phyloP scores from a whole-genome alignment of 148 eudicot genomes.

The Rhododendron molle region DNA sequence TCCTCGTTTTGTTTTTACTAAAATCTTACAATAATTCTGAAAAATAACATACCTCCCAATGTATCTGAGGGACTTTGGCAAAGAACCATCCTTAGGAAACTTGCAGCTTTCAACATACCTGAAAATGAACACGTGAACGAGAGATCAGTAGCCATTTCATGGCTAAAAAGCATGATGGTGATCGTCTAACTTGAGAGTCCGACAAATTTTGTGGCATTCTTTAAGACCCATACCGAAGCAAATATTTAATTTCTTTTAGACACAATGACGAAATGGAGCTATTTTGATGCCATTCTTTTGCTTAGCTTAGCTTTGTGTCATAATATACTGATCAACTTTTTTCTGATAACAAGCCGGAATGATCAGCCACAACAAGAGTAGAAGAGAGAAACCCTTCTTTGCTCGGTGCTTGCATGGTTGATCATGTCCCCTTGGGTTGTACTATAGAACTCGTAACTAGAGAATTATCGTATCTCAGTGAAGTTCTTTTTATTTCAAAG shows the following conservation, averaged over 20 bases:
- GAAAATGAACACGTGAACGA: background rate
- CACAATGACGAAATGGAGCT: too few relatives aligned
- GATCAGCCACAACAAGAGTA: too few relatives aligned
- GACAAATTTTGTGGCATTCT: background rate
- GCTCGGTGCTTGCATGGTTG: too few relatives aligned
- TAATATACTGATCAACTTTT: too few relatives aligned
- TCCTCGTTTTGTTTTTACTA: background rate
- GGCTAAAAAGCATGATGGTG: background rate
- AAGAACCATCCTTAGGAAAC: conserved; percentile 79
- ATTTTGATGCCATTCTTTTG: background rate
- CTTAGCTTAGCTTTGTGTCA: background rate
- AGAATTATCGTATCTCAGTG: too few relatives aligned
- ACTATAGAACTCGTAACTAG: too few relatives aligned
- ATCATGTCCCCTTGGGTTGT: too few relatives aligned
- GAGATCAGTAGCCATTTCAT: background rate
- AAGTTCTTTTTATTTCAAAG: background rate
- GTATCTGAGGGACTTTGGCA: conserved; percentile 91
- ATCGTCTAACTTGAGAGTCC: background rate
- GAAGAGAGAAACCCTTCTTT: too few relatives aligned
- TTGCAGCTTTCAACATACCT: conserved; percentile 93
- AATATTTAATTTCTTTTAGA: background rate
- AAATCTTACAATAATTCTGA: background rate
- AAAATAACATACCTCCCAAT: conserved; percentile 64
- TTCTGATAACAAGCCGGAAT: too few relatives aligned
- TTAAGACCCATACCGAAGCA: background rate